Conservation (phyloP, 106 monocot genomes). For the Alisma plantagoaquatica region DNA sequence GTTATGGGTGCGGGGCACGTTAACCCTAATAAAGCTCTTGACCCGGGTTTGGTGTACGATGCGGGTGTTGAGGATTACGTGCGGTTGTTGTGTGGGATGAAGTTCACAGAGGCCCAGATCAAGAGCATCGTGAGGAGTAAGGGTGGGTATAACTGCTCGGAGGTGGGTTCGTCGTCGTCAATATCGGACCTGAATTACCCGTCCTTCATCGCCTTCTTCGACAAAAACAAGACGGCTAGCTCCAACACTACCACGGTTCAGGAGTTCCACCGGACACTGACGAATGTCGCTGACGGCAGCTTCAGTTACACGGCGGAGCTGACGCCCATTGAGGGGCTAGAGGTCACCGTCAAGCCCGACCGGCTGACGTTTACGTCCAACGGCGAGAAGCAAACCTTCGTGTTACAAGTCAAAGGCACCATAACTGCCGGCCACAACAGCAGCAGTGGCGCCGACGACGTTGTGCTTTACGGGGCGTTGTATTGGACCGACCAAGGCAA, state of each 20-base stretch:
- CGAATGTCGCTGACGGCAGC: slow-evolving; percentile 40
- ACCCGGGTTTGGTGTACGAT: slow-evolving; percentile 70
- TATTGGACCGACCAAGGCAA: slow-evolving; percentile 18
- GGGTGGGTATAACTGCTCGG: slow-evolving; percentile 21
- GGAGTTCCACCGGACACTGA: slow-evolving; percentile 43
- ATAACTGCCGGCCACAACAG: not conserved
- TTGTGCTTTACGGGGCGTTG: slow-evolving; percentile 16
- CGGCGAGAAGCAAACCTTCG: slow-evolving; percentile 38
- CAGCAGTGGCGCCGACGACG: not conserved
- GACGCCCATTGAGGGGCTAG: slow-evolving; percentile 25
- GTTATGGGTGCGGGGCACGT: slow-evolving; percentile 62
- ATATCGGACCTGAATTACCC: slow-evolving; percentile 63
- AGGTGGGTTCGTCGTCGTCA: no score
- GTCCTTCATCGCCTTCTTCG: slow-evolving; percentile 43
- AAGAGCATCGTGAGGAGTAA: slow-evolving; percentile 8
- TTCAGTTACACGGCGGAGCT: slow-evolving; percentile 34
- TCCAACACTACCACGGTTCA: not conserved
- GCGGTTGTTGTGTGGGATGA: slow-evolving; percentile 35
- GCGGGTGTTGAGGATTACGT: slow-evolving; percentile 50
- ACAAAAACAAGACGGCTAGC: not conserved
- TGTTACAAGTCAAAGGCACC: slow-evolving; percentile 25
- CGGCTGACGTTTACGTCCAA: slow-evolving; percentile 33
- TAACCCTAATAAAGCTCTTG: slow-evolving; percentile 47
- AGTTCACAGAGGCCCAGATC: slow-evolving; percentile 27
- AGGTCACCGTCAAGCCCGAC: slow-evolving; percentile 34